A percentile compares a stretch with the other conserved stretches of the same genome.
phyloP scores from a whole-genome alignment of 1,139 yeast species.

The Magnusiomyces clavatus region DNA sequence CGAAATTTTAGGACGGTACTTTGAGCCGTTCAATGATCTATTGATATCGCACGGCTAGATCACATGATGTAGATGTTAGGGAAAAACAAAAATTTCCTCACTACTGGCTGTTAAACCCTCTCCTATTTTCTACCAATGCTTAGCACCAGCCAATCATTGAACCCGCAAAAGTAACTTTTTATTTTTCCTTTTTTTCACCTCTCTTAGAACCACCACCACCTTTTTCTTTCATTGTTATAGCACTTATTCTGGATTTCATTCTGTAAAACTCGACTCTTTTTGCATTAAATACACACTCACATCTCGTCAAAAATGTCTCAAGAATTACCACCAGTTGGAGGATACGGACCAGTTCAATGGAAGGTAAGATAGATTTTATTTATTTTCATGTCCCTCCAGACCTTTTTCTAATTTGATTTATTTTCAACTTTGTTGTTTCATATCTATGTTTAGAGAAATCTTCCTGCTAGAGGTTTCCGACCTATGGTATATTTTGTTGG shows the following conservation, averaged over 20 bases:
- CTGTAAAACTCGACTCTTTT: background rate
- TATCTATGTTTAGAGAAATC: slow-evolving; percentile 42
- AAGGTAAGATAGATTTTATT: slow-evolving; percentile 33
- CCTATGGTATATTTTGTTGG: slow-evolving; percentile 66
- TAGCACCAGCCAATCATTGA: no score
- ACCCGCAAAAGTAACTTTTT: background rate
- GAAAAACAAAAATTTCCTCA: no score
- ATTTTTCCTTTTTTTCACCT: background rate
- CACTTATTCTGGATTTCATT: background rate
- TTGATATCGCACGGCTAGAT: no score
- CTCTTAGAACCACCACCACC: background rate
- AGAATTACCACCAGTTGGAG: slow-evolving; percentile 84
- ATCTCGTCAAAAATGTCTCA: slow-evolving; percentile 35
- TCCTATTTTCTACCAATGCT: no score
- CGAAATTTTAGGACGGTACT: no score
- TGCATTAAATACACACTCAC: slow-evolving; percentile 2
- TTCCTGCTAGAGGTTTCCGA: slow-evolving; percentile 79
- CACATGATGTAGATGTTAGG: no score
- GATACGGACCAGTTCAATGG: slow-evolving; percentile 86
- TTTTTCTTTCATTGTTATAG: background rate
- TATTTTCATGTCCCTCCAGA: slow-evolving; percentile 1
- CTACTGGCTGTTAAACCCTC: no score
- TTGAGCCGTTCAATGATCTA: no score
- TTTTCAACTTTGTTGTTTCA: background rate
- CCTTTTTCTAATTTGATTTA: background rate